Base-by-base conservation (phyloP, 1,284 basidiomycete species). In the Apiotrichum akiyoshidainum region DNA sequence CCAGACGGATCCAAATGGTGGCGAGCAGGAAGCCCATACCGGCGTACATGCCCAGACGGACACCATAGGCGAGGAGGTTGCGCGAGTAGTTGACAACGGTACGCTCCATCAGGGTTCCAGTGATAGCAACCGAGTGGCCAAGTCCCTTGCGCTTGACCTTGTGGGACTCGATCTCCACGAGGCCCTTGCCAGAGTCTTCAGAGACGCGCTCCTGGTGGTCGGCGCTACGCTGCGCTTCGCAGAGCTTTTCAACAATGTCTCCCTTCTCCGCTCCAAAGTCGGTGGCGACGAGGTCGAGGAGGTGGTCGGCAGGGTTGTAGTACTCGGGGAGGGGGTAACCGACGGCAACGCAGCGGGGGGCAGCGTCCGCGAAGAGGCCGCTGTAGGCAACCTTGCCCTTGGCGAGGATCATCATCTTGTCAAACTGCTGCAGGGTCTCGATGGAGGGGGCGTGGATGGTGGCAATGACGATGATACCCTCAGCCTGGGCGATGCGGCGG, bases 41-140 rank as follows among this genome's bases (percentile, higher is more conserved):
- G 68, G 65, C 70, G 61, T 86, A 87, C 84, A 87, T 86, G 31
- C 78, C 84, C 1, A 81, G 65, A 37, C 85, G 77, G 5, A 86
- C 80, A n/a, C 85, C 84, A 68, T 85, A 87, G 2, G 84, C 85
- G 37, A 87, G 75, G 2, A 86, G 65, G 67, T 86, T 65, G 39
- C 66, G 64, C 34, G 63, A 63, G 49, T 59, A 63, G 52, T 68
- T 68, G 56, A 68, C 35, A 1, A 54, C 52, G 12, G 49, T 64
- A 40, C 66, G 61, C 45, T 63, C 57, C 37, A 45, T 47, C 19
- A 63, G 58, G 11, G 59, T 55, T 13, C 55, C 47, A n/a, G 51
- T 45, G 19, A 59, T 41, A 13, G 22, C 21, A 41, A 59, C 5
- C n/a, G 48, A 33, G 48, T 52, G 52, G 47, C 40, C 56, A 48